Conservation (phyloP, 345 rosid species). For the Ceriops zippeliana region DNA sequence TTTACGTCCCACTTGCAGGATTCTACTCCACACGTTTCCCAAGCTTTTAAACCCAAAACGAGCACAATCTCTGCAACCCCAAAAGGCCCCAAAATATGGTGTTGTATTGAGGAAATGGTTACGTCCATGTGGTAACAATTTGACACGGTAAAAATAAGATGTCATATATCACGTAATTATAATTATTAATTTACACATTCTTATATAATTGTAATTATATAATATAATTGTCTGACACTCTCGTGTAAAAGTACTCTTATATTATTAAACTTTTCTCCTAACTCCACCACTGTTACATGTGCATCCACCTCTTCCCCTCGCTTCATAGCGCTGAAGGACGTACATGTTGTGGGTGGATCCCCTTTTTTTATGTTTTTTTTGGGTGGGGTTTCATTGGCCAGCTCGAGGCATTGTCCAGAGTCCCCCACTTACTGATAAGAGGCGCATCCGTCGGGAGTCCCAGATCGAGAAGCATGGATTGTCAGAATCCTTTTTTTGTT, state of each 20-base stretch:
- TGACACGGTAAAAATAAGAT: too few relatives aligned
- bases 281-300: background rate
- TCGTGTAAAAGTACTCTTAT: background rate
- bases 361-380: background rate
- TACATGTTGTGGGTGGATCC: background rate
- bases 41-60: too few relatives aligned
- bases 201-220: too few relatives aligned
- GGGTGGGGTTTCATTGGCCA: background rate
- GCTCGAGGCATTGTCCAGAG: slow-evolving; percentile 2
- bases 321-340: background rate
- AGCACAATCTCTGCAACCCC: too few relatives aligned
- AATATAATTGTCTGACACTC: too few relatives aligned
- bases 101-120: too few relatives aligned
- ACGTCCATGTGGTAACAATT: too few relatives aligned
- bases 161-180: too few relatives aligned
- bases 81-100: too few relatives aligned
- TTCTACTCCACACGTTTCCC: slow-evolving; percentile 9
- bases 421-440: background rate
- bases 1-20: slow-evolving; percentile 9
- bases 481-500: background rate
- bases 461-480: slow-evolving; percentile 2
- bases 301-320: background rate
- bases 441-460: too few relatives aligned
- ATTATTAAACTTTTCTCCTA: background rate
- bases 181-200: too few relatives aligned